Base-by-base conservation (phyloP, 345 rosid species). In the Pugionium dolabratum region DNA sequence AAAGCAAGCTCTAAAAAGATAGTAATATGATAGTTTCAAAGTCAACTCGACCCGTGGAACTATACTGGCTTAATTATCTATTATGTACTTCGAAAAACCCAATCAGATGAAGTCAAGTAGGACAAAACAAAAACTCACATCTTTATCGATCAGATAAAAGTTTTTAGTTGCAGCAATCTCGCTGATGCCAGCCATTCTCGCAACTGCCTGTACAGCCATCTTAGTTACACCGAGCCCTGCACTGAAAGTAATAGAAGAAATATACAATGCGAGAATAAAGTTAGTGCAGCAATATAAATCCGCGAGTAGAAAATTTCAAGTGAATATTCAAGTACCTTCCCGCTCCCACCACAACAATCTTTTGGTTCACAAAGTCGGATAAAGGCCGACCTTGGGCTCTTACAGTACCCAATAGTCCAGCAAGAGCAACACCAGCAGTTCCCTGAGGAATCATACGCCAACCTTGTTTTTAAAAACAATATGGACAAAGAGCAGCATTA, bases 391-490 rank as follows among this genome's bases (percentile, higher is more conserved):
- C 99, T 84, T 94, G 99, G 50, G 99, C 85, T 81, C 99, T 85
- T 29, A 87, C 97, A 58, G 91, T 62, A 75, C 99, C 97, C 79
- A 94, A 76, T 46, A 94, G 74, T 56, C 97, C 99, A 9, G 99
- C 99, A 58, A 94, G 88, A 62, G 99, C 99, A 71, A 94, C 97
- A 79, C 99, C 99, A 74, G 99, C 99, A 69, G 99, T 90, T 81
- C 99, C 99, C 99, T 94, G 53, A 18, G 44, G 70, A 29, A 71
- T 46, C 59, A 58, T 57, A 70, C 11, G 6, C 39, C 48, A 57
- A 42, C 30, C 41, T 49, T 64, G 29, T 6, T 4, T 43, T 36
- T 64, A 52, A 41, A 7, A 4, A 27, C 11, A 40, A 3, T 5
- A 18, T 4, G n/a, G 31, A 26, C 3, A 41, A n/a, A 54, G 51